phyloP scores from a whole-genome alignment of 352 stramenopile genomes.

The Plasmopara viticola region DNA sequence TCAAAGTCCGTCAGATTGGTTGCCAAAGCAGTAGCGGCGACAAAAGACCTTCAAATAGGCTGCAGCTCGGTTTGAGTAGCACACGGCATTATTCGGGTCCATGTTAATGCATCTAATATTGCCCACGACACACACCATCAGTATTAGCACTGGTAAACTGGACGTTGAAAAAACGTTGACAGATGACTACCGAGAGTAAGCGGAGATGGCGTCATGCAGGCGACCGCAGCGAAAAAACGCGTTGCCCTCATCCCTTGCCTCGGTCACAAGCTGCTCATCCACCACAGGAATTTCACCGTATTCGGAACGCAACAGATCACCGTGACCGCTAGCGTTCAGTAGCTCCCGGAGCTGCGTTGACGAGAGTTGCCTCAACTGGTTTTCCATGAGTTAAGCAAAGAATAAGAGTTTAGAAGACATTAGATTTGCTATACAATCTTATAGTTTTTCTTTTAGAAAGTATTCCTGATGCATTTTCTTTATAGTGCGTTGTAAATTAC shows the following conservation, averaged over 20 bases:
- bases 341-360: constrained; percentile 23
- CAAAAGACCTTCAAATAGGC: constrained; percentile 51
- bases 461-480: not conserved
- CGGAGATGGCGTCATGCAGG: constrained; percentile 30
- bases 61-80: constrained; percentile 62
- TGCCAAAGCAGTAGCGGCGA: not conserved
- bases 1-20: not conserved
- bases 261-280: constrained; percentile 26
- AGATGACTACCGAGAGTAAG: constrained; percentile 38
- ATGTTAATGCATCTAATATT: constrained; percentile 40
- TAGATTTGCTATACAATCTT: not conserved
- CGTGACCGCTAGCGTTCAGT: constrained; percentile 30
- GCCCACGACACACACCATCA: not conserved
- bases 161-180: not conserved
- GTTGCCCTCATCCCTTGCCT: constrained; percentile 49
- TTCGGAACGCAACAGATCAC: constrained; percentile 10
- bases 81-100: constrained; percentile 31
- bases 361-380: constrained; percentile 32
- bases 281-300: constrained; percentile 5
- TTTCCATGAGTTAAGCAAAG: constrained; percentile 8
- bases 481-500: not conserved
- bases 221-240: constrained; percentile 35
- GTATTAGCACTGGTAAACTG: constrained; percentile 2
- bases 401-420: not conserved
- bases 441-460: not conserved